A percentile compares a stretch with the other conserved stretches of the same genome.
Evolutionary conservation across 2,329 filamentous ascomycete species (phyloP).

Genomic region (Apiospora marii): DNA sequence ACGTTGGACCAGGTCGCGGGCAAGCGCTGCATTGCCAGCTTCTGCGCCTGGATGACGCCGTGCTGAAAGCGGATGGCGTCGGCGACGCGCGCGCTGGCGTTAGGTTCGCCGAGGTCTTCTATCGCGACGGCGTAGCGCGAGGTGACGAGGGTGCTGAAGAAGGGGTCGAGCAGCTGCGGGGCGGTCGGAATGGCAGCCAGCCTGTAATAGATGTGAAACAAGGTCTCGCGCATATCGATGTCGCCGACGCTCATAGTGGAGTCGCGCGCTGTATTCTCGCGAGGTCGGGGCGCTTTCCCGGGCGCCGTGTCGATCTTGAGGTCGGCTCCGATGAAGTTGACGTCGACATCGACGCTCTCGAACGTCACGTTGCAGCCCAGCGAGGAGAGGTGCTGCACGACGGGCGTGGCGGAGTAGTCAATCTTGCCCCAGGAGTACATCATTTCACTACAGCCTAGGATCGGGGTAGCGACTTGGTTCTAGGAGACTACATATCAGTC

Average conservation of each 20-base stretch:
- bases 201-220: constrained; percentile 38
- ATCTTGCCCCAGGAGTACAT: constrained; percentile 29
- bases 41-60: constrained; percentile 46
- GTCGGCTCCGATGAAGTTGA: constrained; percentile 32
- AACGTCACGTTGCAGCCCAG: constrained; percentile 50
- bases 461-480: neutral
- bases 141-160: constrained; percentile 45
- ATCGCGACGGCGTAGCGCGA: constrained; percentile 44
- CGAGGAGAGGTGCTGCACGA: constrained; percentile 40
- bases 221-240: constrained; percentile 25
- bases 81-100: constrained; percentile 29
- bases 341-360: constrained; percentile 36
- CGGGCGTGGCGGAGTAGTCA: constrained; percentile 32
- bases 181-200: constrained; percentile 39
- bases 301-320: constrained; percentile 38
- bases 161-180: constrained; percentile 42
- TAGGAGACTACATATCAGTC: neutral
- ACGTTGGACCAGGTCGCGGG: neutral
- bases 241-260: constrained; percentile 33
- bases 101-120: constrained; percentile 34
- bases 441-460: constrained; percentile 11
- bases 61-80: constrained; percentile 47
- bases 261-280: constrained; percentile 35
- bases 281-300: constrained; percentile 37
- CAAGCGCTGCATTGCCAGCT: constrained; percentile 31